Evolutionary conservation across 139 green algal species (phyloP), one percentile per base, ranked within the genome.

Genomic region (Closterium sp.): DNA sequence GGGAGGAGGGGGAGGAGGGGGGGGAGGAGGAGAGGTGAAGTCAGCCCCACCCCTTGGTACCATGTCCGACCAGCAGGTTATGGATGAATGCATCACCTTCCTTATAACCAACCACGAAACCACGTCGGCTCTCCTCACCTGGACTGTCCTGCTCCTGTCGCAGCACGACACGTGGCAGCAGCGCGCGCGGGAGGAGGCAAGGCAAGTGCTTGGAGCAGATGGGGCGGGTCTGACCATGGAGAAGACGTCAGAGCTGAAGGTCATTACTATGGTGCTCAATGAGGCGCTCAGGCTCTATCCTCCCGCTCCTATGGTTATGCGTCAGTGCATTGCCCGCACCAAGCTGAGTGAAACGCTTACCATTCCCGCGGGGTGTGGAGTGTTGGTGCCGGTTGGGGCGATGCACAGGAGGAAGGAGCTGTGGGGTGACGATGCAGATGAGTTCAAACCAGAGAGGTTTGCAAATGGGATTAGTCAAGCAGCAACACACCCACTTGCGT

Each of bases 271-370:
- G 32, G 84, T 95, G 16, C 91, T 99, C 32, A 95, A 96, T 10
- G 98, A 99, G 96, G 96, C 95, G 8, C 95, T 99, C 90, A 94
- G 97, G 34, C 86, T 99, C 36, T 99, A 98, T 94, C 97, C 97
- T 4, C 97, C 99, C 94, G 98, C 97, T 4, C 97, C 98, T 21
- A 96, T 99, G 87, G 95, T 99, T 36, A 98, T 98, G 92, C 95
- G 97, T 36, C 94, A 97, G 4, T 95, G 98, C 0, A 94, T 99
- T n/a, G 93, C 12, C 1, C 93, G 96, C 30, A 97, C 98, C 91
- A 32, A 84, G 31, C 34, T 90, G 8, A 83, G 25, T 19, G 84
- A 87, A 34, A 43, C 31, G n/a, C 16, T 88, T 76, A 97, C 99
- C 95, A 92, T 99, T 19, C 99, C 99, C 95, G 98, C 99, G 85